These are phyloP conservation scores for Penicillium nucicola DNA, from an alignment of 495 filamentous ascomycete genomes.

Conservation along the genomic window DNA sequence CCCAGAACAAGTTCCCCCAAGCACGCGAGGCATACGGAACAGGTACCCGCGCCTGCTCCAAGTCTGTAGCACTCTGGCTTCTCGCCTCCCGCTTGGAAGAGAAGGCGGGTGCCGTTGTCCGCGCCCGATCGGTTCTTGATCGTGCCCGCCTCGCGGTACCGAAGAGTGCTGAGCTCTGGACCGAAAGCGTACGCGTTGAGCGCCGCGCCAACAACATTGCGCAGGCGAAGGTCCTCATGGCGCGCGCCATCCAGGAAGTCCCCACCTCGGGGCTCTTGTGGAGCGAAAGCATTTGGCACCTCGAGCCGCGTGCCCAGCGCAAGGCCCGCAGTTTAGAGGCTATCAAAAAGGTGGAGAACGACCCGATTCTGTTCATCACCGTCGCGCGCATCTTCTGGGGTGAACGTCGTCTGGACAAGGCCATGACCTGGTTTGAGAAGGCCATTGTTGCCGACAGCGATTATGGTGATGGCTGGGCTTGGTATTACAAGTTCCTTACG, in stretches of 20 bases:
- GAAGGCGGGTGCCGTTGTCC: conserved; percentile 75
- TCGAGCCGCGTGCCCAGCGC: conserved; percentile 86
- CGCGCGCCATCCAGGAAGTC: conserved; percentile 84
- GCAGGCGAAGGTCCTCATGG: conserved; percentile 89
- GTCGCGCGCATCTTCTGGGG: conserved; percentile 75
- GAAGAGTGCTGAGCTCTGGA: conserved; percentile 82
- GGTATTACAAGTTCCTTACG: conserved; percentile 90
- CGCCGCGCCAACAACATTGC: conserved; percentile 77
- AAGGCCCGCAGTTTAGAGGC: conserved; percentile 88
- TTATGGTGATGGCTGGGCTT: conserved; percentile 91
- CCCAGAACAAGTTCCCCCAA: conserved; percentile 69
- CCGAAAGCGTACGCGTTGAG: conserved; percentile 88
- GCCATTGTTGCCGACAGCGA: conserved; percentile 83
- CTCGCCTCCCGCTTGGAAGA: conserved; percentile 87
- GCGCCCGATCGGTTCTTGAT: conserved; percentile 89
- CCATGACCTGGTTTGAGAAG: conserved; percentile 94
- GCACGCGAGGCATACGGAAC: conserved; percentile 89
- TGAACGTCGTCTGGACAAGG: conserved; percentile 82
- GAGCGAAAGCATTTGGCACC: conserved; percentile 90
- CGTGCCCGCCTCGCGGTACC: conserved; percentile 81
- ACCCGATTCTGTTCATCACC: conserved; percentile 77
- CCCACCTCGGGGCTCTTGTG: conserved; percentile 88
- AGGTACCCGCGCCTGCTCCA: conserved; percentile 81
- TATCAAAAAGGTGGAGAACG: conserved; percentile 94
- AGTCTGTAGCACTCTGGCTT: conserved; percentile 83